phyloP scores from a whole-genome alignment of 1,284 basidiomycete species.

The Ceratobasidium sp. region DNA sequence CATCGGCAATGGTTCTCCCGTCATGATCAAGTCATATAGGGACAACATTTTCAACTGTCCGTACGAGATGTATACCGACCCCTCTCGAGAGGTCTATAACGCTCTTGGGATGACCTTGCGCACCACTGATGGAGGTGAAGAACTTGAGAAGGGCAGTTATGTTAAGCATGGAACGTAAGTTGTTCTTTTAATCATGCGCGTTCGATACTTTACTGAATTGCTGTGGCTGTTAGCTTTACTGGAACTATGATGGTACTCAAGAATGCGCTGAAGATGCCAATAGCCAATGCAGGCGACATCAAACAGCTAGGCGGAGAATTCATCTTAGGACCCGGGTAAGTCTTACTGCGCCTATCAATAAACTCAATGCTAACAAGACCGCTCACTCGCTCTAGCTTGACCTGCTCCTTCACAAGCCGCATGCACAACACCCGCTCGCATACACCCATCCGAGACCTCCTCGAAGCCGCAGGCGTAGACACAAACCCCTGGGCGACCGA shows the following conservation, averaged over 20 bases:
- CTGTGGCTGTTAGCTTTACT: slow-evolving; percentile 57
- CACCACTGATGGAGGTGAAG: slow-evolving; percentile 63
- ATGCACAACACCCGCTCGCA: slow-evolving; percentile 81
- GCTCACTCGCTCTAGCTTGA: slow-evolving; percentile 65
- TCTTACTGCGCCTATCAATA: slow-evolving; percentile 50
- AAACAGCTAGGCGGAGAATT: slow-evolving; percentile 90
- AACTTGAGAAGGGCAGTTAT: slow-evolving; percentile 70
- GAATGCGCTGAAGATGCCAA: slow-evolving; percentile 78
- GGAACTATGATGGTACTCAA: slow-evolving; percentile 78
- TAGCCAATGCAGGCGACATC: slow-evolving; percentile 82
- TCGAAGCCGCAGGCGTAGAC: slow-evolving; percentile 70
- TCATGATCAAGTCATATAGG: slow-evolving; percentile 79
- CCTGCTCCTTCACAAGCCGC: slow-evolving; percentile 75
- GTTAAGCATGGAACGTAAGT: slow-evolving; percentile 67
- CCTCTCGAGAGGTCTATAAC: slow-evolving; percentile 74
- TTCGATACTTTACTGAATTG: background rate
- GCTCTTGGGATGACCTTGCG: slow-evolving; percentile 81
- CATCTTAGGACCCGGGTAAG: slow-evolving; percentile 82
- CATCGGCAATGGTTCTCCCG: slow-evolving; percentile 82
- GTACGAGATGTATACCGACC: slow-evolving; percentile 80
- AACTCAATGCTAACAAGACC: slow-evolving; percentile 49
- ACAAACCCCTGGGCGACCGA: slow-evolving; percentile 47
- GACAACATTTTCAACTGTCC: slow-evolving; percentile 73
- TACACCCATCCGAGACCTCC: slow-evolving; percentile 73
- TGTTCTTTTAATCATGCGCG: background rate